Base-by-base conservation (phyloP, 495 filamentous ascomycete species). In the Aspergillus coremiiformis region DNA sequence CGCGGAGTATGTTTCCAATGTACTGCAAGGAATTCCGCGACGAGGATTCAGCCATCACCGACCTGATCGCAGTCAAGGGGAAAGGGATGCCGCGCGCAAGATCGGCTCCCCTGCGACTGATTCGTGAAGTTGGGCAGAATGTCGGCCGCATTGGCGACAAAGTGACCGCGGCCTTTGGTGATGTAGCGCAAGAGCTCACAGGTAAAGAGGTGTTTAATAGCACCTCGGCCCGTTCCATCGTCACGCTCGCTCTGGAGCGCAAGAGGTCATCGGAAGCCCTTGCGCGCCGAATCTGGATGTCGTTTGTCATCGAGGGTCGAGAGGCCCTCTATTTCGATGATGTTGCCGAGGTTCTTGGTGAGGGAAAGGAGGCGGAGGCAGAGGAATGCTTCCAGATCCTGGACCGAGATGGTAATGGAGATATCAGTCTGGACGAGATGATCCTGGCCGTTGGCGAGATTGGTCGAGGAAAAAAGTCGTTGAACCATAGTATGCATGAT, bases 371-470 rank as follows among this genome's bases (percentile, higher is more conserved):
- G 39, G 70, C 73, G 0, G 87, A 93, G 47, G 93, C 93, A 10
- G 81, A 89, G 30, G 90, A 94, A 66, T 86, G 83, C 57, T 96
- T 98, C 60, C 61, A 63, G 17, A 76, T 82, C 44, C 73, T 98
- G 24, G 93, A 98, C 62, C 78, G 78, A 35, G 93, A 98, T 67
- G 80, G 80, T 21, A 98, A 98, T 61, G 93, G 93, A 23, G 92
- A 97, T 61, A 86, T 98, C 65, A 86, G 81, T 68, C 74, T 97
- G 49, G 91, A 97, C 33, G 93, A 98, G 73, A 96, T 96, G 87
- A 81, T 96, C 50, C 73, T 95, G 66, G 87, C 87, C 47, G 79
- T 95, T 27, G 80, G 84, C 17, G 88, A 95, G 48, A 82, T 90
- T 47, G 86, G 85, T 23, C 88, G 86, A 44, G 85, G 89, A 62